These are phyloP conservation scores for Nemania sp. DNA, from an alignment of 2,329 filamentous ascomycete genomes.

Conservation along the genomic window DNA sequence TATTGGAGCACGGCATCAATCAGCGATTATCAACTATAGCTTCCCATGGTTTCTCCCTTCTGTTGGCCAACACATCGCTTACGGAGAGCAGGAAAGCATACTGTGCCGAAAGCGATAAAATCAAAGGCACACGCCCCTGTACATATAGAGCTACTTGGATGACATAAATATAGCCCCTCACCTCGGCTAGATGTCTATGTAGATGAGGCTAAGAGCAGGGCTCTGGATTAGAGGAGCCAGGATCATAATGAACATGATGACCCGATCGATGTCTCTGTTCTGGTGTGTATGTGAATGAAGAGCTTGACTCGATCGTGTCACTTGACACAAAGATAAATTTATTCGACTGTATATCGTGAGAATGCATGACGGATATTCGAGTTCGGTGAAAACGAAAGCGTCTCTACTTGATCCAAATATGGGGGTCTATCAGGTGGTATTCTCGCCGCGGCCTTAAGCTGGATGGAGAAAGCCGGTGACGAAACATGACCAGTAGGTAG, in stretches of 20 bases:
- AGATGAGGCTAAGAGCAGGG: constrained; percentile 7
- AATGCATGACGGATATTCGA: too few species aligned
- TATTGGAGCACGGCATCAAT: constrained; percentile 1
- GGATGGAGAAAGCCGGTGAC: too few species aligned
- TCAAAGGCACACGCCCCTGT: constrained; percentile 5
- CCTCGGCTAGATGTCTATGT: background rate
- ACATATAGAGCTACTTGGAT: constrained; percentile 9
- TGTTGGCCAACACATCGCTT: constrained; percentile 3
- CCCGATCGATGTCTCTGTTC: background rate
- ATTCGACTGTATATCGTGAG: too few species aligned
- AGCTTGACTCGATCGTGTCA: too few species aligned
- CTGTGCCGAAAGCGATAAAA: background rate
- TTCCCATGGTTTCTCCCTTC: constrained; percentile 11
- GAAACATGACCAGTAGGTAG: too few species aligned
- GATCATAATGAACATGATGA: constrained; percentile 15
- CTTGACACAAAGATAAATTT: too few species aligned
- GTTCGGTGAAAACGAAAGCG: too few species aligned
- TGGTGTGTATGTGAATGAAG: background rate
- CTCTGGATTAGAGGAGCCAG: background rate
- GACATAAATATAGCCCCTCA: background rate
- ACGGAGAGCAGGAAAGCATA: background rate
- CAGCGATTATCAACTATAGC: constrained; percentile 23
- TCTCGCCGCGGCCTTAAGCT: too few species aligned
- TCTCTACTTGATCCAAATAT: too few species aligned
- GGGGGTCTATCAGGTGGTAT: too few species aligned